Conservation (phyloP, 805 yeast species). For the Candida dajiaensis region DNA sequence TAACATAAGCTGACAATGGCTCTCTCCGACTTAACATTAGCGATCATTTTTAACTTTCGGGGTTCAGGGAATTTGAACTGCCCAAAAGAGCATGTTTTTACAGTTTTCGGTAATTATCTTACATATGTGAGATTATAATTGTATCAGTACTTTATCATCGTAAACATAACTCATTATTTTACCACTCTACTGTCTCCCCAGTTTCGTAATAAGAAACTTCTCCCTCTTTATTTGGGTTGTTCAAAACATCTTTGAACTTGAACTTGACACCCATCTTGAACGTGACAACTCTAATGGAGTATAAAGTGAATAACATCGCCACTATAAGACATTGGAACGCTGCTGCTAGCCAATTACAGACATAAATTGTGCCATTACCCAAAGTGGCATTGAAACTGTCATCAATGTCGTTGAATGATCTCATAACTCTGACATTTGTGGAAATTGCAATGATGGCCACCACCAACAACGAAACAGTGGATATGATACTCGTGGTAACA, state of each 20-base stretch:
- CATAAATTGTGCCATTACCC: constrained; percentile 2
- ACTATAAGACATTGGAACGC: constrained; percentile 5
- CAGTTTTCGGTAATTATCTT: too few relatives aligned
- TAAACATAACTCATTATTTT: too few relatives aligned
- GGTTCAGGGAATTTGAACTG: background rate
- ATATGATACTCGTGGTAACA: constrained; percentile 2
- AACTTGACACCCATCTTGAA: constrained; percentile 5
- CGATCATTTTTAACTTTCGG: background rate
- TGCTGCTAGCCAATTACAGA: constrained; percentile 4
- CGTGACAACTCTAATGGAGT: background rate
- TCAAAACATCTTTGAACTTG: background rate
- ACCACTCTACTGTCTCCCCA: background rate
- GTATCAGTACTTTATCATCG: too few relatives aligned
- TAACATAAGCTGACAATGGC: background rate
- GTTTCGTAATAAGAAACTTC: background rate
- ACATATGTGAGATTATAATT: too few relatives aligned
- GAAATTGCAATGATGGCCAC: constrained; percentile 2
- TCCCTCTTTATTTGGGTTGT: background rate
- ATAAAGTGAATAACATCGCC: background rate
- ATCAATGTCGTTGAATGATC: background rate
- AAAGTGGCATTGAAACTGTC: constrained; percentile 1
- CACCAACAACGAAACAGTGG: constrained; percentile 1
- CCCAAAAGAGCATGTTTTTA: background rate
- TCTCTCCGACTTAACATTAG: background rate
- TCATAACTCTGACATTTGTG: background rate